Evolutionary conservation across 768 basidiomycete species (phyloP), one percentile per base, ranked within the genome.

Genomic region (Collybia sp.): DNA sequence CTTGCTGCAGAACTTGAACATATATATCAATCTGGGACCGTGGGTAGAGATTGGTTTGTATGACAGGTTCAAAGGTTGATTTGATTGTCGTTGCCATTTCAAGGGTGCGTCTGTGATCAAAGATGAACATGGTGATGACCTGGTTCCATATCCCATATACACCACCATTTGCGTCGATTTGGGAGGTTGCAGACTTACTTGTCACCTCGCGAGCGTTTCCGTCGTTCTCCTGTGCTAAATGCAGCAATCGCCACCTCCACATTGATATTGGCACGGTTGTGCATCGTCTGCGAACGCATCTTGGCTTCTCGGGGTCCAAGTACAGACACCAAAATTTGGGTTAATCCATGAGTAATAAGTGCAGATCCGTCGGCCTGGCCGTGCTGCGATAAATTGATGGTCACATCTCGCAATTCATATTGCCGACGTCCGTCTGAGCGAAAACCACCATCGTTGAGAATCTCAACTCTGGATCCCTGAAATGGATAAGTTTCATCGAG

Each of bases 11-110:
- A 20, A 99, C 84, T 63, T 95, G 93, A 6, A 99, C 75, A 64
- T 84, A 89, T 49, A 99, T 84, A 66, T 95, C 91, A 62, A 99
- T 96, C 62, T 93, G 85, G 30, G 89, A 89, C 41, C 96, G 84
- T 16, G 95, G 95, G 67, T 96, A 97, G 40, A 99, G 77, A 49
- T 76, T 77, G 6, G 88, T 87, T 61, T 93, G 88, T 17, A 99
- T 80, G 45, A 95, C 92, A 35, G 94, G 93, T 60, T 98, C 95
- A 60, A 99, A 98, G 0, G 96, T 98, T 25, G 90, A 84, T 68
- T 91, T 89, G 51, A 98, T 83, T 17, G 85, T 81, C 2, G 90
- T 75, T 10, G 86, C 88, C 52, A 96, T 73, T 67, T 99, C 96
- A 50, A 88, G 71, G 51, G 90, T 75, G 12, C 93, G 91, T 65